A percentile compares a stretch with the other conserved stretches of the same genome.
phyloP scores from a whole-genome alignment of 352 stramenopile genomes.

The Pythium dissotocum region DNA sequence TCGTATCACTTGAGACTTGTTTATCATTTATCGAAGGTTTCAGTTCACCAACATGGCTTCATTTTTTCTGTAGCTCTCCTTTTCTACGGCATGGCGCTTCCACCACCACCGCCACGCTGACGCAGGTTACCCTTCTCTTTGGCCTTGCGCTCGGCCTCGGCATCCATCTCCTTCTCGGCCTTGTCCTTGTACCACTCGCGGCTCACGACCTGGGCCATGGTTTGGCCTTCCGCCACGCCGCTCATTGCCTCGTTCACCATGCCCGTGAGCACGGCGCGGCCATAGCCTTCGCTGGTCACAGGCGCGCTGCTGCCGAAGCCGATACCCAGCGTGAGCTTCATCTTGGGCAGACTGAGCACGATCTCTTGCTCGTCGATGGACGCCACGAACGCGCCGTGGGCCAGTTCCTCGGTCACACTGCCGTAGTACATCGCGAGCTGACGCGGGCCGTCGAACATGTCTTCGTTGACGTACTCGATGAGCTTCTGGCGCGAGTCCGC shows the following conservation, averaged over 20 bases:
- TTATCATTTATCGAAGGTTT: not conserved
- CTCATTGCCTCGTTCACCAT: slow-evolving; percentile 70
- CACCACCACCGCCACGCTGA: slow-evolving; percentile 34
- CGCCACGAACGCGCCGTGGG: slow-evolving; percentile 51
- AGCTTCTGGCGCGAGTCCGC: slow-evolving; percentile 69
- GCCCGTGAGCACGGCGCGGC: slow-evolving; percentile 56
- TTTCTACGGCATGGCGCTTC: slow-evolving; percentile 2
- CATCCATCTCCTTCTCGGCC: slow-evolving; percentile 44
- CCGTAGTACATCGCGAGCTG: slow-evolving; percentile 83
- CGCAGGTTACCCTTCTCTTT: slow-evolving; percentile 39
- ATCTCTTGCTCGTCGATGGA: slow-evolving; percentile 87
- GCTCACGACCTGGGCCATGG: slow-evolving; percentile 76
- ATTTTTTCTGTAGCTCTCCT: not conserved
- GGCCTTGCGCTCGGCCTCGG: slow-evolving; percentile 20
- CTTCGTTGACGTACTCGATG: slow-evolving; percentile 73
- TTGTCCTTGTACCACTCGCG: slow-evolving; percentile 61
- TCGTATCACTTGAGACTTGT: not conserved
- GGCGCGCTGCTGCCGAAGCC: slow-evolving; percentile 80
- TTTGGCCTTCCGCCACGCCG: slow-evolving; percentile 61
- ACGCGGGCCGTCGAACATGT: slow-evolving; percentile 72
- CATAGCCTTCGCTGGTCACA: slow-evolving; percentile 74
- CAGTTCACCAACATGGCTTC: not conserved
- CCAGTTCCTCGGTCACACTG: slow-evolving; percentile 77
- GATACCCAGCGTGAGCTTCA: slow-evolving; percentile 82
- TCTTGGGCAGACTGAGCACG: slow-evolving; percentile 70